These are phyloP conservation scores for Boletus pseudo-olivaceus DNA, from an alignment of 768 basidiomycete genomes.

Conservation along the genomic window DNA sequence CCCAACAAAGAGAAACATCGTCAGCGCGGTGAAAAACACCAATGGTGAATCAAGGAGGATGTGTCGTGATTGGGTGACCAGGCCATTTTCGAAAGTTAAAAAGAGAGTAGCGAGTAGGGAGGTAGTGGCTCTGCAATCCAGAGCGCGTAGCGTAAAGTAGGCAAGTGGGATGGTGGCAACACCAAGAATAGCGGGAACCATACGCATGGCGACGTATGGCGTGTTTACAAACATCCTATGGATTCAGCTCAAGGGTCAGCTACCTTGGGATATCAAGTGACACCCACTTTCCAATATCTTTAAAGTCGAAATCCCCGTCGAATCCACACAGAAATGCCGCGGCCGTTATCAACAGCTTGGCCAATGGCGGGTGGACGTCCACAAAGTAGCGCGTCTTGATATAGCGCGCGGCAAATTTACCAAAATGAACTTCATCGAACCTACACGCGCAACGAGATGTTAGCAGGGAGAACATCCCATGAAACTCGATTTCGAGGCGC, in stretches of 20 bases:
- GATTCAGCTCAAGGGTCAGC: conserved; percentile 2
- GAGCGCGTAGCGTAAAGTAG: conserved; percentile 89
- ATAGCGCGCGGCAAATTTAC: conserved; percentile 93
- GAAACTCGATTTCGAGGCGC: conserved; percentile 31
- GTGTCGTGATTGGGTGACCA: conserved; percentile 92
- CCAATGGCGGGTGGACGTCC: conserved; percentile 96
- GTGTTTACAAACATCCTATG: conserved; percentile 76
- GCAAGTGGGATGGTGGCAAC: conserved; percentile 85
- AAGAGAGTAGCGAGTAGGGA: conserved; percentile 88
- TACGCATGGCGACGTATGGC: conserved; percentile 95
- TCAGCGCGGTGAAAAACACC: conserved; percentile 94
- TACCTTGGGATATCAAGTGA: background rate
- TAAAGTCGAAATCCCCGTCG: conserved; percentile 93
- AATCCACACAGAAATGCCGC: conserved; percentile 86
- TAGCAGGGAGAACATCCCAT: background rate
- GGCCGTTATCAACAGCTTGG: conserved; percentile 92
- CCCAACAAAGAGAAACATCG: conserved; percentile 79
- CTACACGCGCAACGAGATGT: conserved; percentile 37
- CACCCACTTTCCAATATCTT: conserved; percentile 92
- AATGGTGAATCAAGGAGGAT: conserved; percentile 98
- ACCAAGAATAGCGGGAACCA: conserved; percentile 89
- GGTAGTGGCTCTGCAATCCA: conserved; percentile 89
- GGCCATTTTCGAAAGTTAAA: conserved; percentile 94
- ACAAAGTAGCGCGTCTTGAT: conserved; percentile 89
- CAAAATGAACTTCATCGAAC: conserved; percentile 98